Evolutionary conservation across 2,329 filamentous ascomycete species (phyloP).

Genomic region (Paracoccidioides brasiliensis): DNA sequence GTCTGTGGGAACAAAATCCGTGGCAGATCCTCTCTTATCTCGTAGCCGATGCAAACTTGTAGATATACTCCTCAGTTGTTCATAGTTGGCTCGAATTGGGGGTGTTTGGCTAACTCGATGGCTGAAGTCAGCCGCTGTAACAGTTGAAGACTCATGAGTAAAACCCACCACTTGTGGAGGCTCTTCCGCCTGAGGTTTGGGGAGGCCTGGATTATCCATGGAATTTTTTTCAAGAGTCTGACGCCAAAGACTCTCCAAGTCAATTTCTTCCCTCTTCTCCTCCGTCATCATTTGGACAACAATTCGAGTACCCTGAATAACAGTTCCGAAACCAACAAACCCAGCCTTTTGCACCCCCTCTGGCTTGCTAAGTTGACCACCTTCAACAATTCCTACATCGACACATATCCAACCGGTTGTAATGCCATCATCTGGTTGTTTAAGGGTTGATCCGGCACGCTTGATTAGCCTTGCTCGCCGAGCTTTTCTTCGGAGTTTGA

Average conservation of each 20-base stretch:
- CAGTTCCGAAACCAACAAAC: slow-evolving; percentile 64
- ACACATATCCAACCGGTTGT: slow-evolving; percentile 94
- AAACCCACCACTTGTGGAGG: slow-evolving; percentile 15
- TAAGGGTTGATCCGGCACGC: slow-evolving; percentile 45
- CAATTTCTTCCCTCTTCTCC: slow-evolving; percentile 53
- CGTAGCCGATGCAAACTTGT: slow-evolving; percentile 5
- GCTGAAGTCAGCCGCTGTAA: slow-evolving; percentile 15
- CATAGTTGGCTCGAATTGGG: slow-evolving; percentile 11
- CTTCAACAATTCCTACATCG: slow-evolving; percentile 61
- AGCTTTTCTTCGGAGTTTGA: slow-evolving; percentile 66
- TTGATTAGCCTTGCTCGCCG: slow-evolving; percentile 72
- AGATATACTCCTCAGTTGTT: slow-evolving; percentile 12
- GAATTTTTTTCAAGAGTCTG: slow-evolving; percentile 31
- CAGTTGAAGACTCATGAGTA: slow-evolving; percentile 10
- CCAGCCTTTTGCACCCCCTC: slow-evolving; percentile 7
- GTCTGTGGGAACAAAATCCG: not conserved
- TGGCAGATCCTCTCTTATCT: slow-evolving; percentile 1
- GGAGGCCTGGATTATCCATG: slow-evolving; percentile 20
- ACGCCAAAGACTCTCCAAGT: slow-evolving; percentile 53
- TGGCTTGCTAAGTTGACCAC: slow-evolving; percentile 25
- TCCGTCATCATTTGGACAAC: slow-evolving; percentile 62
- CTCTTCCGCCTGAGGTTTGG: slow-evolving; percentile 10
- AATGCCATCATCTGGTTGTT: slow-evolving; percentile 66
- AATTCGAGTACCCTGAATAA: slow-evolving; percentile 44
- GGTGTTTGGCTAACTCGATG: slow-evolving; percentile 10